Evolutionary conservation across 2,329 filamentous ascomycete species (phyloP).

Genomic region (Fusarium brevicatenulatum): DNA sequence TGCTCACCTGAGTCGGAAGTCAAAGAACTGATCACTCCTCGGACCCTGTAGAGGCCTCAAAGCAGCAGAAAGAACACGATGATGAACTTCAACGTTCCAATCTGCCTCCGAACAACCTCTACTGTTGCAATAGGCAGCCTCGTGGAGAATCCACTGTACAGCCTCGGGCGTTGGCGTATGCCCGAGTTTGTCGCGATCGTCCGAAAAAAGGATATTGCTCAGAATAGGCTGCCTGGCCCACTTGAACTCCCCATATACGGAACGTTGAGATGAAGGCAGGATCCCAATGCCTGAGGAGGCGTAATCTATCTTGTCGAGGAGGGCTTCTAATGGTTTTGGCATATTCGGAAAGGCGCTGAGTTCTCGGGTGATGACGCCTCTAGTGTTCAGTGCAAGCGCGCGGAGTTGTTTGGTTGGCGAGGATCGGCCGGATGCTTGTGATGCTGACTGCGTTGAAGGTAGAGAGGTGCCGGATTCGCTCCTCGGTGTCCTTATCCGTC

Average conservation of each 20-base stretch:
- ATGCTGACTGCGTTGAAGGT: background rate
- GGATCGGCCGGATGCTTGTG: background rate
- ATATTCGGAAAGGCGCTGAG: background rate
- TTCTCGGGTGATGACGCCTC: background rate
- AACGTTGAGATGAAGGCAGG: background rate
- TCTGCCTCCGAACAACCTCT: background rate
- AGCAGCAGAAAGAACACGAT: background rate
- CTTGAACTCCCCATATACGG: constrained; percentile 12
- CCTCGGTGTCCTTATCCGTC: too few relatives aligned
- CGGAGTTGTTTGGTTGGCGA: background rate
- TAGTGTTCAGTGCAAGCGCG: background rate
- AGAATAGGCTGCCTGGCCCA: background rate
- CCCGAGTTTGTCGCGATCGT: background rate
- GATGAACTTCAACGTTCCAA: background rate
- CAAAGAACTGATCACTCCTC: background rate
- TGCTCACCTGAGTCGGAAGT: background rate
- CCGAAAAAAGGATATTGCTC: constrained; percentile 4
- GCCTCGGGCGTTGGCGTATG: background rate
- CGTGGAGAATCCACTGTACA: background rate
- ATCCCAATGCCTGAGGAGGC: background rate
- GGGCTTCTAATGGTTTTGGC: background rate
- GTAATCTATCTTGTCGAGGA: background rate
- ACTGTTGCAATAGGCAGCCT: background rate
- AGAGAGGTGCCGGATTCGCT: too few relatives aligned
- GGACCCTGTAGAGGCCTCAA: background rate